Evolutionary conservation across 2,329 filamentous ascomycete genomes (phyloP).

Genomic region (Emmonsiellopsis sp.): DNA sequence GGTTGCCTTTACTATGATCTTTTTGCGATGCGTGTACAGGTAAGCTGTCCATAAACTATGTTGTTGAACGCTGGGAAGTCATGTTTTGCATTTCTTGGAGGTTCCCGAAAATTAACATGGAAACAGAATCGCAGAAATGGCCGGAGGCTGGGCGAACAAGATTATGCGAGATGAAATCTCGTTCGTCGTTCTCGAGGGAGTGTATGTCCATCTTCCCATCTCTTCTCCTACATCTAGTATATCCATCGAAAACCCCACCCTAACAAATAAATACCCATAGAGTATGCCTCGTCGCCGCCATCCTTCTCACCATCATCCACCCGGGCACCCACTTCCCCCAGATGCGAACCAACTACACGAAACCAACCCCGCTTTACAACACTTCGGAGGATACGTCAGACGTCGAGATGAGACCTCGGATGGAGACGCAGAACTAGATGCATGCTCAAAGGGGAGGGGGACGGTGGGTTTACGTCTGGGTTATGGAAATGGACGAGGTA

Average conservation of each 20-base stretch:
- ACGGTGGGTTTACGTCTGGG: too few relatives aligned
- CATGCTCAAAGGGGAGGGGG: too few relatives aligned
- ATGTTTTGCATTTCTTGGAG: too few relatives aligned
- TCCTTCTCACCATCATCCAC: constrained; percentile 45
- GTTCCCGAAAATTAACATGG: too few relatives aligned
- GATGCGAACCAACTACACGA: constrained; percentile 1
- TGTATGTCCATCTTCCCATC: constrained; percentile 24
- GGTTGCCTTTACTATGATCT: constrained; percentile 36
- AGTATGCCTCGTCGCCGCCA: constrained; percentile 42
- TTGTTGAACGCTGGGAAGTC: too few relatives aligned
- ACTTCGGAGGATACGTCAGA: not conserved
- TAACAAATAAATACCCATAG: not conserved
- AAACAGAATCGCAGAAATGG: constrained; percentile 38
- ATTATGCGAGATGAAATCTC: constrained; percentile 42
- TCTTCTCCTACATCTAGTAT: not conserved
- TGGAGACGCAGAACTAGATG: too few relatives aligned
- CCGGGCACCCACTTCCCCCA: constrained; percentile 49
- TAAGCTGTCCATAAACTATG: too few relatives aligned
- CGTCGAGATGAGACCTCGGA: not conserved
- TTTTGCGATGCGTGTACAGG: constrained; percentile 42
- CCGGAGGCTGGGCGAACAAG: constrained; percentile 37
- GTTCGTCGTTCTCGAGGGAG: constrained; percentile 46
- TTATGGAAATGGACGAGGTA: too few relatives aligned
- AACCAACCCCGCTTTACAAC: not conserved
- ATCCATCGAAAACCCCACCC: not conserved